phyloP scores from a whole-genome alignment of 1,284 basidiomycete genomes.

The Cronartium quercuum region DNA sequence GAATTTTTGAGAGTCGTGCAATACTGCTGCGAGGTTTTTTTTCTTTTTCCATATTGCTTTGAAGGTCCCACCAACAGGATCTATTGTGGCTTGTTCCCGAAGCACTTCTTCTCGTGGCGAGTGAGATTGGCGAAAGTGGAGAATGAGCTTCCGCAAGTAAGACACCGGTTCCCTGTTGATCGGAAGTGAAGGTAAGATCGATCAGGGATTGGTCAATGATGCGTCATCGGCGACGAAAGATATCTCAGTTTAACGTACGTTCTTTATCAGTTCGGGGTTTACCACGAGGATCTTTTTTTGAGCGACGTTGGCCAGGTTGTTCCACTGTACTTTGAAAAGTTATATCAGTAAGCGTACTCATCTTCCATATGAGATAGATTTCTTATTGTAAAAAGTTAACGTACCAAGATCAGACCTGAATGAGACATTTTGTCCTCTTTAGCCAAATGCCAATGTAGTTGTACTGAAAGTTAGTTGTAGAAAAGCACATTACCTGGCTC shows the following conservation, averaged over 20 bases:
- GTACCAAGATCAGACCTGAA: background rate
- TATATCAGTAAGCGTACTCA: background rate
- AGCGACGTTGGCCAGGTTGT: background rate
- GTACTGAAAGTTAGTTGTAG: background rate
- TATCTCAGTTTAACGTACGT: constrained; percentile 1
- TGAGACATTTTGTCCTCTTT: too few relatives aligned
- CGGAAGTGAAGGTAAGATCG: background rate
- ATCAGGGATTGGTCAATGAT: too few relatives aligned
- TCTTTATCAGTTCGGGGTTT: background rate
- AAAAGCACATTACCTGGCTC: background rate
- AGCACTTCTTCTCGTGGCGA: constrained; percentile 37
- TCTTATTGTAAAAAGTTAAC: too few relatives aligned
- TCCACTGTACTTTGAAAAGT: background rate
- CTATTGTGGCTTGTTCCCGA: background rate
- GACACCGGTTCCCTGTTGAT: constrained; percentile 33
- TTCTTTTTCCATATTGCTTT: too few relatives aligned
- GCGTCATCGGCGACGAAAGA: too few relatives aligned
- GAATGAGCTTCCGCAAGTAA: constrained; percentile 39
- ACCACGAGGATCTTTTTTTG: background rate
- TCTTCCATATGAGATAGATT: background rate
- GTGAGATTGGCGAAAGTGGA: constrained; percentile 39
- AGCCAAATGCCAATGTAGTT: background rate
- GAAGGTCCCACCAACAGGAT: background rate
- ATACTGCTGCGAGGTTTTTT: too few relatives aligned
- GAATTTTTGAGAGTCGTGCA: too few relatives aligned